Evolutionary conservation across 495 filamentous ascomycete species (phyloP).

Genomic region (Aspergillus leporis): DNA sequence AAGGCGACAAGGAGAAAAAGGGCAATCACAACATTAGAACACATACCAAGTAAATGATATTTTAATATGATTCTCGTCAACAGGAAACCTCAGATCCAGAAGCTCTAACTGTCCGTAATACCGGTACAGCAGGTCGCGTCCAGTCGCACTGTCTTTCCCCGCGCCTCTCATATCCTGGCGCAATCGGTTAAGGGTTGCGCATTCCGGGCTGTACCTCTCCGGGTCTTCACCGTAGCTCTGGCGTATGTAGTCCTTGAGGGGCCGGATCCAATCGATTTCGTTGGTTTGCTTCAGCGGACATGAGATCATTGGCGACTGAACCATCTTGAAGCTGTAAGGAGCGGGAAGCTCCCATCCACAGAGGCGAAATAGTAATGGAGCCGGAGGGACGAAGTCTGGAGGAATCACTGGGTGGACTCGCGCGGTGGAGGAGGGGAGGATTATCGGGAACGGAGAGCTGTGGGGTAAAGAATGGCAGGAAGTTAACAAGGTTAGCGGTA

Average conservation of each 20-base stretch:
- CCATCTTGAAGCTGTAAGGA: constrained; percentile 55
- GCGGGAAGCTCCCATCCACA: constrained; percentile 45
- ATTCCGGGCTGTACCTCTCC: constrained; percentile 92
- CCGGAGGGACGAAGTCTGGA: neutral
- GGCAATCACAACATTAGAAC: neutral
- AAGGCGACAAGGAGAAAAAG: neutral
- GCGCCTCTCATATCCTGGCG: constrained; percentile 98
- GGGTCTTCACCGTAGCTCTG: constrained; percentile 95
- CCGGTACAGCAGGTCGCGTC: constrained; percentile 89
- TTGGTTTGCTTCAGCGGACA: constrained; percentile 96
- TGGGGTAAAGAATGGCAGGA: constrained; percentile 10
- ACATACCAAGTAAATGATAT: constrained; percentile 95
- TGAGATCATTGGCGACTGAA: constrained; percentile 88
- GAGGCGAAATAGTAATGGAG: constrained; percentile 16
- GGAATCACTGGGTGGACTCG: neutral
- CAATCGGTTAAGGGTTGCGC: constrained; percentile 91
- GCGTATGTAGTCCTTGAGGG: constrained; percentile 91
- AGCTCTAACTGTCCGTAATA: constrained; percentile 98
- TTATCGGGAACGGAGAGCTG: constrained; percentile 12
- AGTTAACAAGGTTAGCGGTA: neutral
- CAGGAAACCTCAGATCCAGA: constrained; percentile 90
- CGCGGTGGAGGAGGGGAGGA: neutral
- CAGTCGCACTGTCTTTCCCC: constrained; percentile 93
- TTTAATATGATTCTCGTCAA: constrained; percentile 98
- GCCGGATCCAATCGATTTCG: constrained; percentile 97